Base-by-base conservation (phyloP, 352 stramenopile species). In the Elongisporangium prolatum region DNA sequence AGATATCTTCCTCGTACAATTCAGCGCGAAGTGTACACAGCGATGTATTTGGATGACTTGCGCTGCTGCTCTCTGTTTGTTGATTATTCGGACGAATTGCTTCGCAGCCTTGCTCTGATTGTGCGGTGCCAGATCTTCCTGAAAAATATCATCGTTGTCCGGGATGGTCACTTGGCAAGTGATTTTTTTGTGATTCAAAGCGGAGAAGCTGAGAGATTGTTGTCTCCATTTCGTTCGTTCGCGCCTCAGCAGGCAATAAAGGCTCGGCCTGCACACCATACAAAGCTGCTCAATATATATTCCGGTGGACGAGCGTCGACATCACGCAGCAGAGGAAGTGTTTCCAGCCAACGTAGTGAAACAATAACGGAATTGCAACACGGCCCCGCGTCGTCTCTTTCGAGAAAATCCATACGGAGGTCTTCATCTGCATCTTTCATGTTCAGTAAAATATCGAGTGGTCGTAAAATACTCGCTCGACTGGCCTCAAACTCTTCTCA, bases 111-210 rank as follows among this genome's bases (percentile, higher is more conserved):
- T 20, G 10, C 62, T 25, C 61, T 74, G 0, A 52, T 84, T 2
- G 56, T 75, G 48, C 72, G 72, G 2, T 80, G 73, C 34, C 74
- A 90, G 48, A 77, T 88, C 37, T 88, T 88, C 21, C 56, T 90
- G 2, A 74, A 77, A 1, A 72, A 78, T 18, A 71, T 87, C 22
- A 74, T 81, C 9, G 65, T 90, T 4, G 66, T 84, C 10, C 72
- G 74, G n/a, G 70, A 79, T 51, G 80, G 79, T 0, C 76, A 82
- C 47, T 52, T 83, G 28, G 78, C 75, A 0, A 74, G 48, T 8
- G 75, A 87, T 25, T 74, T 88, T 24, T 90, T 84, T 24, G 71
- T 90, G 4, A 67, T 87, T 5, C 72, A 88, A n/a, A 81, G 67
- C 22, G 80, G 80, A 1, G 74, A 83, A 21, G 69, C 74, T 2